Evolutionary conservation across 1,139 yeast genomes (phyloP).

Genomic region (Geotrichum phurueaensis): DNA sequence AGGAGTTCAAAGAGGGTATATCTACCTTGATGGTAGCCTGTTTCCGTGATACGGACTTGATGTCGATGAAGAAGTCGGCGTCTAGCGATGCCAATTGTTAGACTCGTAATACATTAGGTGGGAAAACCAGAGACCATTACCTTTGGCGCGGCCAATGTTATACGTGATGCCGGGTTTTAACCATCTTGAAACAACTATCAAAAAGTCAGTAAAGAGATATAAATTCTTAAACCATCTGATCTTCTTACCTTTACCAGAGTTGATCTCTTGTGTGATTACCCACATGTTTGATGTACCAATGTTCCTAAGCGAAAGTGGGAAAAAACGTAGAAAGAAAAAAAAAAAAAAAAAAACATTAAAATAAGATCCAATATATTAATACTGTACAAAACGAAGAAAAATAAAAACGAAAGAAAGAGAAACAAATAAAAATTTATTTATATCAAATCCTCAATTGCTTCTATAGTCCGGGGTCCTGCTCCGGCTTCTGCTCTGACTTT

Average conservation of each 20-base stretch:
- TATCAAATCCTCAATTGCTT: not conserved
- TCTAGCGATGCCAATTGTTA: not conserved
- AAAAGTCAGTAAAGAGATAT: not conserved
- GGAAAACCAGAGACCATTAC: not conserved
- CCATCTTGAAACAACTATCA: conserved; percentile 20
- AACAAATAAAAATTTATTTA: not conserved
- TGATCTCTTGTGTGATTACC: conserved; percentile 2
- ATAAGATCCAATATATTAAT: not conserved
- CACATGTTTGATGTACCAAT: conserved; percentile 21
- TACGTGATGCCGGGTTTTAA: conserved; percentile 22
- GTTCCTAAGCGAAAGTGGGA: not conserved
- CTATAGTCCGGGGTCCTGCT: not conserved
- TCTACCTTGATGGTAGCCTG: conserved; percentile 19
- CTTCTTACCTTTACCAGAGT: not conserved
- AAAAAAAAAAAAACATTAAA: not conserved
- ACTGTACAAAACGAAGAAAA: not conserved
- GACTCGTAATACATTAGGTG: not conserved
- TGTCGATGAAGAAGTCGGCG: conserved; percentile 16
- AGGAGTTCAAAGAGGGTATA: conserved; percentile 3
- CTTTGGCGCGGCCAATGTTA: conserved; percentile 22
- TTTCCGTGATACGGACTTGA: conserved; percentile 22
- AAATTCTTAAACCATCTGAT: not conserved
- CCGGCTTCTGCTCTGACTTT: conserved; percentile 2
- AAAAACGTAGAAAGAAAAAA: not conserved
- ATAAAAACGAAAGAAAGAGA: not conserved